These are phyloP conservation scores for Diplogelasinospora grovesii DNA, from an alignment of 495 filamentous ascomycete genomes.

Conservation along the genomic window DNA sequence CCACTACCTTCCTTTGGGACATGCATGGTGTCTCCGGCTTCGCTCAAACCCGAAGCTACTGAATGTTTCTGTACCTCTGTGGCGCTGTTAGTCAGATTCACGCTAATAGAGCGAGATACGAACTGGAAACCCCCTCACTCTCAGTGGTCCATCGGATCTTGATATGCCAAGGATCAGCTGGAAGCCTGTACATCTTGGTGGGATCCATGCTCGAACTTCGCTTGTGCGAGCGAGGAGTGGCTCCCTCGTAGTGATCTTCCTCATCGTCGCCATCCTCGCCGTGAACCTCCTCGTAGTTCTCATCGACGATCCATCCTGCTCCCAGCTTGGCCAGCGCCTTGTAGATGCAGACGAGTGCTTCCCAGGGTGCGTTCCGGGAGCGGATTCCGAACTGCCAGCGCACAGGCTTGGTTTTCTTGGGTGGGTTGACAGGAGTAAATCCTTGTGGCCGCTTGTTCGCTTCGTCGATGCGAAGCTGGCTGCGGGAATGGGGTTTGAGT, in stretches of 20 bases:
- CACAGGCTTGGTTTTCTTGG: constrained; percentile 62
- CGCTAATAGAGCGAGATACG: constrained; percentile 1
- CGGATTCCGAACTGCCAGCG: constrained; percentile 98
- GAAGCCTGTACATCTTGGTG: constrained; percentile 57
- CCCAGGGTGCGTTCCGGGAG: constrained; percentile 83
- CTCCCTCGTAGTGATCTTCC: constrained; percentile 13
- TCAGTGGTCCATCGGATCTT: constrained; percentile 79
- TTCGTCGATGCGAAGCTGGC: constrained; percentile 50
- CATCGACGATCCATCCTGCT: constrained; percentile 69
- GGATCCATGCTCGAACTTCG: constrained; percentile 23
- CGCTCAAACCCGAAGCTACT: constrained; percentile 25
- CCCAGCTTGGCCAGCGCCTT: constrained; percentile 80
- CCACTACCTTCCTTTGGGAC: constrained; percentile 33
- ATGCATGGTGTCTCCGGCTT: constrained; percentile 28
- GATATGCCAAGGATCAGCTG: constrained; percentile 94
- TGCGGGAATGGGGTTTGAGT: constrained; percentile 72
- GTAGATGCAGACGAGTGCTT: constrained; percentile 91
- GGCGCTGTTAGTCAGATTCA: constrained; percentile 5
- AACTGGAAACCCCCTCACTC: constrained; percentile 47
- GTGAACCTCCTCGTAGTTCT: constrained; percentile 43
- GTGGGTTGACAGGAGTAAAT: constrained; percentile 51
- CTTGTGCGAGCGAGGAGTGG: constrained; percentile 10
- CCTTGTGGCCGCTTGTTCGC: constrained; percentile 60
- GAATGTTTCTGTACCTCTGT: constrained; percentile 34
- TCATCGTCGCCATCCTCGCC: constrained; percentile 20